phyloP scores from a whole-genome alignment of 202 grass and related monocot genomes.

The Elaeis oleifera region DNA sequence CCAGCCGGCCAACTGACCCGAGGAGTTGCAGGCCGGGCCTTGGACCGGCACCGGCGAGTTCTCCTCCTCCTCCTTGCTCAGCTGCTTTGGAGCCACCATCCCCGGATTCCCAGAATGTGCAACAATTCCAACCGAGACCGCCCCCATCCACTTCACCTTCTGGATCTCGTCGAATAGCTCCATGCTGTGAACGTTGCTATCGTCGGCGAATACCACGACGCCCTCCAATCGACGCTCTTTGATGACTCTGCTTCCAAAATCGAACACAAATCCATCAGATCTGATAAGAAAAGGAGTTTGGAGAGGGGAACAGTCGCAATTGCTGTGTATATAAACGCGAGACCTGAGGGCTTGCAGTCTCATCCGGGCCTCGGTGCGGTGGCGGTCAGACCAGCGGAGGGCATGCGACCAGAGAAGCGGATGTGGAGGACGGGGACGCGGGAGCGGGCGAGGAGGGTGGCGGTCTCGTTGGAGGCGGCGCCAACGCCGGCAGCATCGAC shows the following conservation, averaged over 20 bases:
- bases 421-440: conserved; percentile 59
- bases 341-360: conserved; percentile 71
- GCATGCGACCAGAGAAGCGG: conserved; percentile 67
- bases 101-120: conserved; percentile 39
- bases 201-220: conserved; percentile 64
- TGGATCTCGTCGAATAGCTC: conserved; percentile 96
- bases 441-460: conserved; percentile 45
- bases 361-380: conserved; percentile 69
- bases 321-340: conserved; percentile 12
- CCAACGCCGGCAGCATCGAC: conserved; percentile 70
- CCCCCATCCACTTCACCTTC: conserved; percentile 87
- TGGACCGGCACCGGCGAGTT: conserved; percentile 68
- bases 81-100: conserved; percentile 20
- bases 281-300: not conserved
- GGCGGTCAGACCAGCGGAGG: conserved; percentile 62
- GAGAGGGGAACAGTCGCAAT: not conserved
- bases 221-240: conserved; percentile 78
- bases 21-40: conserved; percentile 78
- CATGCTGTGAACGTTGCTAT: conserved; percentile 82
- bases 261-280: not conserved
- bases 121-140: conserved; percentile 63
- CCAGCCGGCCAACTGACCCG: conserved; percentile 57
- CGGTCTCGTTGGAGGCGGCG: conserved; percentile 62
- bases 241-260: conserved; percentile 46
- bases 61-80: conserved; percentile 60